Evolutionary conservation across 108 stramenopile genomes (phyloP).

Genomic region (Pseudonitzschia multiseries): DNA sequence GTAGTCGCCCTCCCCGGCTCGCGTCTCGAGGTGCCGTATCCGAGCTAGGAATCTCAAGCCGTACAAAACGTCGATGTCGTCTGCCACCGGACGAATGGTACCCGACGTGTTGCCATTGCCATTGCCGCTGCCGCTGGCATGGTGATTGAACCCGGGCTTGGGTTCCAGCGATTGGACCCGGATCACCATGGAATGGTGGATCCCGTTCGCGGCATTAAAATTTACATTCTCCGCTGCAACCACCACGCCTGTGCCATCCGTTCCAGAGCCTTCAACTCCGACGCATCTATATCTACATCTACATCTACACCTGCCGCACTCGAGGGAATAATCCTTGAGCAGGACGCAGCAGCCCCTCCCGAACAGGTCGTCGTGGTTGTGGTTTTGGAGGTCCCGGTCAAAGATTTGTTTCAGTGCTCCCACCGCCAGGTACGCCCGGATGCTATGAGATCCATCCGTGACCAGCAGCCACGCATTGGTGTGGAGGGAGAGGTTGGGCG

Average conservation of each 20-base stretch:
- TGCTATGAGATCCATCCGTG: constrained; percentile 19
- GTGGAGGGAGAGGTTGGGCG: neutral
- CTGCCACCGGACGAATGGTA: neutral
- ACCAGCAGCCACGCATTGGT: constrained; percentile 17
- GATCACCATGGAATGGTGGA: neutral
- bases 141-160: constrained; percentile 7
- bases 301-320: neutral
- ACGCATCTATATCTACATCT: no score
- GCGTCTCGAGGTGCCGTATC: neutral
- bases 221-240: no score
- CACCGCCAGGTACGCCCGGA: constrained; percentile 5
- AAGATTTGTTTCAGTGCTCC: constrained; percentile 7
- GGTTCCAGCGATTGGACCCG: constrained; percentile 1
- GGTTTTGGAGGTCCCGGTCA: constrained; percentile 7
- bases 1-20: no score
- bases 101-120: neutral
- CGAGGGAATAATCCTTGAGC: constrained; percentile 7
- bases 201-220: no score
- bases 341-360: neutral
- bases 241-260: no score
- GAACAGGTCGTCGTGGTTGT: constrained; percentile 2
- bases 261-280: no score
- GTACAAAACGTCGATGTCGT: constrained; percentile 3
- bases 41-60: neutral
- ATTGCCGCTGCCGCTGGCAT: neutral